Base-by-base conservation (phyloP, 345 rosid genomes). In the Gossypium herbaceum region DNA sequence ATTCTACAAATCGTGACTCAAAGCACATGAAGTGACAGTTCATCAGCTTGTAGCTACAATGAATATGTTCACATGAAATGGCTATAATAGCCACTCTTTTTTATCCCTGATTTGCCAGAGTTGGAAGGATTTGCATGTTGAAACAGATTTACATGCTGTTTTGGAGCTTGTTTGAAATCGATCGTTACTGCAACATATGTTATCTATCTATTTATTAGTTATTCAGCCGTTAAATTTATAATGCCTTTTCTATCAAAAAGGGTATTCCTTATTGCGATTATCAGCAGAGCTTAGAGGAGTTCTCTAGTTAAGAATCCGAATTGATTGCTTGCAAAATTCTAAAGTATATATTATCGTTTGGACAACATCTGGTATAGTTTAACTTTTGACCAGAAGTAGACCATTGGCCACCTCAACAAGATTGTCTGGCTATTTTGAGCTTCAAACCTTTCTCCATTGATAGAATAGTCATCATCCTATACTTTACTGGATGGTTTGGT, bases 381-480 rank as follows among this genome's bases (percentile, higher is more conserved):
- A 68, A 48, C 19, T 48, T 68, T 24, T 51, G 13, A n/a, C 62
- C 27, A 45, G 45, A 60, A 61, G 44, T 17, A 67, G 20, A 22
- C 20, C 72, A 45, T 45, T 45, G 2, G 44, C 68, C 57, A 60
- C 15, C 44, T 60, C 25, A 74, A 29, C 47, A 74, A 12, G 15
- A 27, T 62, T 74, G 70, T 29, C 70, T 74, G 57, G n/a, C 59
- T 48, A 74, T 48, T 62, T 27, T 90, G 51, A 92, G 83, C 81
- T 88, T 88, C 84, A 94, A 77, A 25, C 98, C 97, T 61, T 91
- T 88, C 13, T 85, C 97, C 98, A 92, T 90, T 7, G 95, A 91
- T 20, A 91, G 85, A 59, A 89, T 88, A 2, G 98, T 92, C 97
- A 91, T 94, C 98, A 92, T 92, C 77, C 98, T 81, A 85, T 94